Percentiles rank a stretch among this genome's conserved stretches.
Evolutionary conservation across 2,329 filamentous ascomycete species (phyloP).

Genomic region (Aspergillus niger): DNA sequence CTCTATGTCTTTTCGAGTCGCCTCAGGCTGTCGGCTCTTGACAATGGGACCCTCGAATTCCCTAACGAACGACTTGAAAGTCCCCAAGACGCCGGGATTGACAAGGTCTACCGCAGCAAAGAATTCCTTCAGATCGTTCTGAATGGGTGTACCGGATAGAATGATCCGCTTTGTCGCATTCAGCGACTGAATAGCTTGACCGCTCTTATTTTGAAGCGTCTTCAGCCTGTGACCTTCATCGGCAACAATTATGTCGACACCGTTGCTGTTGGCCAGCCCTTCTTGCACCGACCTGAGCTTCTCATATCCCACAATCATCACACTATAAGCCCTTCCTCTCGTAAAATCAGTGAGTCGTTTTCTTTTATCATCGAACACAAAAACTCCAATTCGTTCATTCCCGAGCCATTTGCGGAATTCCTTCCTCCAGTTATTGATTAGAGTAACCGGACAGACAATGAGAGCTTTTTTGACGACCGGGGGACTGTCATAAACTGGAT

Average conservation of each 20-base stretch:
- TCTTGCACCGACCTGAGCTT: slow-evolving; percentile 67
- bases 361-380: slow-evolving; percentile 63
- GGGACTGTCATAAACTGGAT: slow-evolving; percentile 60
- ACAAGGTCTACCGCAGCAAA: slow-evolving; percentile 69
- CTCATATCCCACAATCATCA: slow-evolving; percentile 75
- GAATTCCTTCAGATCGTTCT: slow-evolving; percentile 69
- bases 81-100: slow-evolving; percentile 66
- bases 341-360: slow-evolving; percentile 69
- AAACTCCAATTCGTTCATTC: slow-evolving; percentile 68
- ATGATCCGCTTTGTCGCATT: slow-evolving; percentile 64
- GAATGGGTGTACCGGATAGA: slow-evolving; percentile 67
- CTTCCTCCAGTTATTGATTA: slow-evolving; percentile 72
- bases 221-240: slow-evolving; percentile 70
- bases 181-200: slow-evolving; percentile 64
- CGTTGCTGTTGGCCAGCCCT: slow-evolving; percentile 62
- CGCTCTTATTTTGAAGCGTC: slow-evolving; percentile 69
- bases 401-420: slow-evolving; percentile 76
- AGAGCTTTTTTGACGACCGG: slow-evolving; percentile 70
- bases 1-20: slow-evolving; percentile 62
- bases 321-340: slow-evolving; percentile 65
- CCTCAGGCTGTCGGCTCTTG: slow-evolving; percentile 64
- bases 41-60: slow-evolving; percentile 67
- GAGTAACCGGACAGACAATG: slow-evolving; percentile 71
- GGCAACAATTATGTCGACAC: slow-evolving; percentile 70
- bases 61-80: slow-evolving; percentile 63